A percentile compares a stretch with the other conserved stretches of the same genome.
phyloP scores from a whole-genome alignment of 345 rosid species.

The Lumnitzera racemosa region DNA sequence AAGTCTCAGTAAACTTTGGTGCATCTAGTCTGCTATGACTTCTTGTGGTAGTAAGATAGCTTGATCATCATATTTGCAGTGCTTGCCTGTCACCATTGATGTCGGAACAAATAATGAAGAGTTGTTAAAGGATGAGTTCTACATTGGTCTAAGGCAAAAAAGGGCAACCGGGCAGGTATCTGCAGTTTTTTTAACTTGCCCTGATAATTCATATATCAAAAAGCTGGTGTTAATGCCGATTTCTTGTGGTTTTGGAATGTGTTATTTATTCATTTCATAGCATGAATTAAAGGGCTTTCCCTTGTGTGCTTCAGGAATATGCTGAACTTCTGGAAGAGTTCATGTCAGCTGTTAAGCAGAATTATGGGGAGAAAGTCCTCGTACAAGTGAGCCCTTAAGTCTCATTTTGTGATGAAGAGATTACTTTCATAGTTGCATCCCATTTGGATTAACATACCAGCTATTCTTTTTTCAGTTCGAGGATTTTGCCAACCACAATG shows the following conservation, averaged over 20 bases:
- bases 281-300: background rate
- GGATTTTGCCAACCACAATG: constrained; percentile 97
- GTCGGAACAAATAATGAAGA: constrained; percentile 84
- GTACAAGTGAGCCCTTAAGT: constrained; percentile 48
- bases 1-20: no score
- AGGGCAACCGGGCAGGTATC: constrained; percentile 81
- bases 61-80: constrained; percentile 27
- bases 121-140: constrained; percentile 70
- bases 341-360: constrained; percentile 86
- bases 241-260: no score
- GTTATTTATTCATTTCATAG: no score
- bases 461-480: constrained; percentile 57
- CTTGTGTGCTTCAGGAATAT: constrained; percentile 48
- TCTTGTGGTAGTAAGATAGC: background rate
- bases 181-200: constrained; percentile 5
- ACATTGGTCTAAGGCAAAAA: constrained; percentile 70
- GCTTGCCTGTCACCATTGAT: constrained; percentile 83
- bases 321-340: constrained; percentile 85
- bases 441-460: no score
- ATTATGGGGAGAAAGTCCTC: constrained; percentile 88
- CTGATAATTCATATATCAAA: no score
- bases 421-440: background rate
- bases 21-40: no score
- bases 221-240: no score
- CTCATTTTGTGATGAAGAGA: background rate